A percentile compares a stretch with the other conserved stretches of the same genome.
Conservation (phyloP, 768 basidiomycete species). For the Coprinopsis marcescibilis region DNA sequence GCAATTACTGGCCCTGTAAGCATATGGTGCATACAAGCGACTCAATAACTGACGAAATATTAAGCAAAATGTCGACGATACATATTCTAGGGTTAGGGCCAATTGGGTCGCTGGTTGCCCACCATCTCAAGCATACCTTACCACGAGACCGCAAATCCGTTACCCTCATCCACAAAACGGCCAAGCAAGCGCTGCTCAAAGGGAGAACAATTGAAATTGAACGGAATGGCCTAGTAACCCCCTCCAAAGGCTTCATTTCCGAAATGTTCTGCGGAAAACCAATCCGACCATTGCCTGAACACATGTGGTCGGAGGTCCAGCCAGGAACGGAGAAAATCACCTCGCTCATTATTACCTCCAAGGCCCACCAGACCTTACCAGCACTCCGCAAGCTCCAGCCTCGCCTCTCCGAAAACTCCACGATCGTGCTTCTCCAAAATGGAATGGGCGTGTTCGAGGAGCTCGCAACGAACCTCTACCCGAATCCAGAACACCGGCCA, state of each 20-base stretch:
- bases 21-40: background rate
- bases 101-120: constrained; percentile 76
- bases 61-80: constrained; percentile 56
- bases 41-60: background rate
- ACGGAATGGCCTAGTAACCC: constrained; percentile 36
- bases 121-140: constrained; percentile 65
- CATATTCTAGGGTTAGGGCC: constrained; percentile 79
- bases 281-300: background rate
- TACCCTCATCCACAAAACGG: constrained; percentile 62
- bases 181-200: constrained; percentile 30
- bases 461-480: constrained; percentile 62
- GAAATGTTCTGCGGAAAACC: constrained; percentile 35
- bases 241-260: constrained; percentile 40
- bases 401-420: constrained; percentile 60
- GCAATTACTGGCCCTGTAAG: background rate
- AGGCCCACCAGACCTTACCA: constrained; percentile 58
- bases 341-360: constrained; percentile 78
- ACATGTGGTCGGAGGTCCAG: background rate
- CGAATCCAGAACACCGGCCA: constrained; percentile 66
- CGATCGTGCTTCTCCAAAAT: constrained; percentile 90
- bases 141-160: constrained; percentile 47
- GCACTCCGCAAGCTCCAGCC: constrained; percentile 56
- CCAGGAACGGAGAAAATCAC: constrained; percentile 10
- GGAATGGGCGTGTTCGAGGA: constrained; percentile 91
- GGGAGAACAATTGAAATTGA: constrained; percentile 41